These are phyloP conservation scores for Danielia reshetovae DNA, from an alignment of 805 yeast species.

Conservation along the genomic window DNA sequence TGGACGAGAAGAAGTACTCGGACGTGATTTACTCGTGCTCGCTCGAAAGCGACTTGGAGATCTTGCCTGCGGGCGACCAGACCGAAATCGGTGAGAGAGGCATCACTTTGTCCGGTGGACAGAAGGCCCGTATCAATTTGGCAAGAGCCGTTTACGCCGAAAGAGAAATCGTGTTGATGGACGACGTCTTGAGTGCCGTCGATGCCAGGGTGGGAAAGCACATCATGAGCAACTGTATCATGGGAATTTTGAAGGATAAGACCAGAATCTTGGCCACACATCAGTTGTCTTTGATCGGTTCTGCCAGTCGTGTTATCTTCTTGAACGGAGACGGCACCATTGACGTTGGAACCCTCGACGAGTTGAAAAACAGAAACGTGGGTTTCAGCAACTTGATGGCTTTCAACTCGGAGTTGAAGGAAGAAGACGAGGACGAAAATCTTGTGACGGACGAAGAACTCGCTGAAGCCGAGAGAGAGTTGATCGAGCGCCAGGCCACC, in stretches of 20 bases:
- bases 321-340: constrained; percentile 62
- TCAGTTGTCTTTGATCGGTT: constrained; percentile 65
- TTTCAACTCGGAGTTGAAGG: constrained; percentile 25
- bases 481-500: constrained; percentile 7
- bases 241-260: constrained; percentile 50
- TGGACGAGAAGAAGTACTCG: constrained; percentile 47
- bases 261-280: constrained; percentile 83
- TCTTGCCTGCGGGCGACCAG: constrained; percentile 68
- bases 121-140: constrained; percentile 74
- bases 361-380: constrained; percentile 39
- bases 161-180: constrained; percentile 63
- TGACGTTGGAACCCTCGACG: constrained; percentile 57
- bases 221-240: constrained; percentile 64
- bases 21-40: constrained; percentile 63
- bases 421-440: constrained; percentile 13
- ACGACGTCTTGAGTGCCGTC: constrained; percentile 81
- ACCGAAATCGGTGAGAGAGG: constrained; percentile 87
- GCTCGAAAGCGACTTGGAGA: constrained; percentile 57
- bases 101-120: constrained; percentile 84
- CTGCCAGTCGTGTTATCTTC: constrained; percentile 68
- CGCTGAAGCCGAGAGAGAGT: constrained; percentile 9
- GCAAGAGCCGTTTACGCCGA: constrained; percentile 78
- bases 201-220: constrained; percentile 85
- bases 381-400: constrained; percentile 39
- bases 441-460: constrained; percentile 17